phyloP scores from a whole-genome alignment of 2,329 filamentous ascomycete species.

The Epichloe uncinata region DNA sequence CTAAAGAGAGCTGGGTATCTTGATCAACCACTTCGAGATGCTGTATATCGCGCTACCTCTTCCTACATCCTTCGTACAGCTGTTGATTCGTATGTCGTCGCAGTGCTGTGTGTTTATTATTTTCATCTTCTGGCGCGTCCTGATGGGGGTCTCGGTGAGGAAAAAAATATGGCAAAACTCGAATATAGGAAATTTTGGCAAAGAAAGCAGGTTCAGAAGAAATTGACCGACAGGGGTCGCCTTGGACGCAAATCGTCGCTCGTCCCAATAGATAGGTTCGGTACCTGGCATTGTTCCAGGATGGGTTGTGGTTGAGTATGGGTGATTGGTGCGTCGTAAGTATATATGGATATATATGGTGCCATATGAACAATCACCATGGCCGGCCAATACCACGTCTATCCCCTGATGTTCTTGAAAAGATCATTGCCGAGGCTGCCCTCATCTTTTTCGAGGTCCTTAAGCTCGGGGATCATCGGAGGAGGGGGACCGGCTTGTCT shows the following conservation, averaged over 20 bases:
- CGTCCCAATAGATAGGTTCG: conserved; percentile 12
- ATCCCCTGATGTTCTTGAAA: conserved; percentile 46
- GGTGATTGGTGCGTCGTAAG: neutral
- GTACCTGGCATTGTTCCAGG: neutral
- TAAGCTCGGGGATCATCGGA: conserved; percentile 47
- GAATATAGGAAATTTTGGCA: conserved; percentile 2
- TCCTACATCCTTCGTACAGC: neutral
- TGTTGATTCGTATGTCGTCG: conserved; percentile 1
- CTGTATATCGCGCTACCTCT: conserved; percentile 7
- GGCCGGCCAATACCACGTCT: neutral
- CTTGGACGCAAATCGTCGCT: conserved; percentile 13
- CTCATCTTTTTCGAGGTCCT: conserved; percentile 35
- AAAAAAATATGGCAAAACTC: neutral
- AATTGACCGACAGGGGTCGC: conserved; percentile 4
- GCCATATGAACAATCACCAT: neutral
- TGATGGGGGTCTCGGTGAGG: neutral
- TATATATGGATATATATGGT: neutral
- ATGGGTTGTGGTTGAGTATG: neutral
- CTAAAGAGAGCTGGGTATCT: conserved; percentile 27
- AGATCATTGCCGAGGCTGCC: conserved; percentile 37
- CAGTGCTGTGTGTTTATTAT: neutral
- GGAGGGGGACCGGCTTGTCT: conserved; percentile 38
- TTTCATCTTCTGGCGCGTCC: neutral
- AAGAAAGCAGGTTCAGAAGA: conserved; percentile 8
- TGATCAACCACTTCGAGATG: conserved; percentile 18